Evolutionary conservation across 2,329 filamentous ascomycete genomes (phyloP), one percentile per base, ranked within the genome.

Genomic region (Septoria linicola): DNA sequence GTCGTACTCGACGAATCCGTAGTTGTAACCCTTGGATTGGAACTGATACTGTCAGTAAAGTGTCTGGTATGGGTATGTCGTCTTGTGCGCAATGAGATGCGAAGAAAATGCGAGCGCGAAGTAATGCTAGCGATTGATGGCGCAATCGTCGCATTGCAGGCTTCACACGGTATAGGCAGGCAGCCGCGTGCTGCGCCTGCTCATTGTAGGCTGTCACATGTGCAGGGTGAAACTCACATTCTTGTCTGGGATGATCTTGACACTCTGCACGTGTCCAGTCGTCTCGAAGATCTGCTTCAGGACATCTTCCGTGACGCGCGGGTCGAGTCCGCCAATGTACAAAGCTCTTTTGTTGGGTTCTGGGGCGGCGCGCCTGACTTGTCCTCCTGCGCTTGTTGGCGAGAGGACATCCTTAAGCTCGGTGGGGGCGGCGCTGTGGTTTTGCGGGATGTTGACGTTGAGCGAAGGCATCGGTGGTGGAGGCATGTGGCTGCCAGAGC

Each of bases 161-260:
- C n/a, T n/a, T n/a, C n/a, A n/a, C n/a, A n/a, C n/a, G n/a, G n/a
- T n/a, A n/a, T n/a, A n/a, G n/a, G 41, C 45, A 48, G 39, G 54
- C 57, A 54, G 30, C 51, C 46, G 41, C 23, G 20, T 49, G 41
- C 46, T 41, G 47, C 50, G 59, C 31, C 25, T 44, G 46, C 17
- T 30, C 17, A 43, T 43, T 46, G 21, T 31, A 20, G 23, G 31
- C 32, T 20, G 31, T 42, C 49, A 49, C 42, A 49, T 54, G 50
- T 41, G 36, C 57, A 39, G 39, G 21, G 56, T 46, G 57, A 55
- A n/a, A 83, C 89, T 81, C 76, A 96, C 91, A 74, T 96, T 99
- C 81, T 99, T 99, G 79, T 99, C 93, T 45, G 93, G 93, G 70
- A 99, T 99, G 68, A 99, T 96, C 80, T 99, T 99, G 70, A 99